Evolutionary conservation across 345 rosid genomes (phyloP), one percentile per base, ranked within the genome.

Genomic region (Gossypium rotundifolium): DNA sequence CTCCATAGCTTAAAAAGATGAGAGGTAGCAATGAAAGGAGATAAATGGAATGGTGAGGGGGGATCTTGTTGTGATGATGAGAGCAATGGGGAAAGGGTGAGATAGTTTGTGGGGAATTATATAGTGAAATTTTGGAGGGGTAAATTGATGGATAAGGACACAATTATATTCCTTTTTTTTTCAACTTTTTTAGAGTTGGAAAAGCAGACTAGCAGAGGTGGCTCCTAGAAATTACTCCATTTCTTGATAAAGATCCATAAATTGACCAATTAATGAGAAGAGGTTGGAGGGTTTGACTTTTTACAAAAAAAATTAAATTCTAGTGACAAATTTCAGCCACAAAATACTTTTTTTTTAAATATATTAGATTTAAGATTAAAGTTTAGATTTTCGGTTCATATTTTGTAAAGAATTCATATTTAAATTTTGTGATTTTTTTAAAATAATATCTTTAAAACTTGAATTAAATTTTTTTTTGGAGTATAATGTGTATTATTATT

Each of bases 1-100:
- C 83, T 84, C 90, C 90, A 89, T 86, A 54, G 72, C 44, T 2
- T 75, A 51, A 23, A 18, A 33, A 33, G 1, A 33, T 5, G 40
- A 5, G 40, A 33, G 40, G 7, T 33, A 33, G 40, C 40, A 33
- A 33, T 33, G 40, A 33, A 33, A 33, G 40, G 40, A 33, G 40
- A 33, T 33, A 5, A 33, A 33, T 33, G 40, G 40, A 12, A 48
- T 48, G 52, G 52, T 48, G 2, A 48, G 14, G 14, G 12, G 52
- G 12, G 52, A 48, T 48, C 4, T 0, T 48, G 52, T 48, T 48
- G 52, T 48, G 52, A 48, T 11, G 52, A 48, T 48, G 52, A 48
- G 60, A 57, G 22, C 29, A 22, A 10, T 33, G 18, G 17, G 42
- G 18, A 45, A 44, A 76, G 14, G 54, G 22, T 29, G 68, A 40